Evolutionary conservation across 441 rosid species (phyloP), one percentile per base, ranked within the genome.

Genomic region (Gossypium gossypioides): DNA sequence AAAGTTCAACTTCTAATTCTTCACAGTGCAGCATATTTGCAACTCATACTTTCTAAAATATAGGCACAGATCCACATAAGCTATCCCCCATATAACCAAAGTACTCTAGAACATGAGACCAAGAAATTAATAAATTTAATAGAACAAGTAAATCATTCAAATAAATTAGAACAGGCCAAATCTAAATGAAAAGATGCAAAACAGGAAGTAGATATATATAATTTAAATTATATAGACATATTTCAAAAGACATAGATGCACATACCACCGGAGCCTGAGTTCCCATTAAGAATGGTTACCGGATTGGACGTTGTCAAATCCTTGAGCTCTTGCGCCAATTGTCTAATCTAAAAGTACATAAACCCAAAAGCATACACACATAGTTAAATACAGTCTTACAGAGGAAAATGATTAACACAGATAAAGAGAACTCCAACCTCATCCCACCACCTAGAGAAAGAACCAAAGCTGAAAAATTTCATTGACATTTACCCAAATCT

Each of bases 301-400:
- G 91, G 93, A 78, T 77, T 76, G 74, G 90, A 78, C 76, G 85
- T 15, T 29, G 86, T 70, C 78, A 93, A 78, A 75, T 93, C 95
- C 83, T 90, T 93, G 74, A 93, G 90, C 88, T 91, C 97, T 74
- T 87, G 89, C 32, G 96, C 94, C 84, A 91, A 80, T 73, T 87
- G 87, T 18, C 85, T 87, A 77, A 91, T 90, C 97, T 93, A 76
- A 42, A 77, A 46, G 67, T 25, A 77, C 59, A 25, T 18, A 16
- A 60, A 80, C 27, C 32, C 72, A 71, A 12, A 42, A 55, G 22
- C 44, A 76, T 64, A 9, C 13, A 58, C 4, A 51, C 27, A 79
- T 65, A 37, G 68, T 72, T 57, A 72, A 63, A 61, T 42, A 55
- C 51, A 62, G 56, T 52, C 21, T 55, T 55, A 21, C n/a, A 32